Conservation (phyloP, 1,139 yeast species). For the Saccharomyces hybrid region DNA sequence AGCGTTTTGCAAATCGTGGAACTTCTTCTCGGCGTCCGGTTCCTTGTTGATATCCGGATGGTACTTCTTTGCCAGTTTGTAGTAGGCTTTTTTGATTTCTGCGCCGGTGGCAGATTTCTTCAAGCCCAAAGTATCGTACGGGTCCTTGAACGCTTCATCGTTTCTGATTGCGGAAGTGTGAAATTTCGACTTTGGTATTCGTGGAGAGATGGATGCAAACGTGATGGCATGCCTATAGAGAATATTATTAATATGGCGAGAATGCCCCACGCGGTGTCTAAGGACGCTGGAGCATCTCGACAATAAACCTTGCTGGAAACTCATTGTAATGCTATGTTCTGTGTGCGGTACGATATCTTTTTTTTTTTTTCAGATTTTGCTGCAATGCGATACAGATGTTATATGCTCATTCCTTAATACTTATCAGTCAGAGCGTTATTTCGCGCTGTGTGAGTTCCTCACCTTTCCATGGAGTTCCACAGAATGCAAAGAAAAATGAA, state of each 20-base stretch:
- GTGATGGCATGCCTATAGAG: not conserved
- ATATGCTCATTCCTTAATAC: not conserved
- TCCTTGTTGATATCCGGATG: constrained; percentile 98
- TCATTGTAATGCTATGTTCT: not conserved
- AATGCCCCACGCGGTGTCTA: not conserved
- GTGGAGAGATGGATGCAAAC: not conserved
- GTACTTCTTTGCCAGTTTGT: constrained; percentile 82
- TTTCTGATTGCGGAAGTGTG: not conserved
- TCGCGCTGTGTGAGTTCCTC: not conserved
- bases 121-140: constrained; percentile 79
- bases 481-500: not conserved
- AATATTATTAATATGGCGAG: not conserved
- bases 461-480: not conserved
- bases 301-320: not conserved
- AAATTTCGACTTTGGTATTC: not conserved
- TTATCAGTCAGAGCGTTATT: not conserved
- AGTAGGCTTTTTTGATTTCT: constrained; percentile 90
- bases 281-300: not conserved
- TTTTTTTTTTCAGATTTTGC: not conserved
- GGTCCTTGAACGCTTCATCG: constrained; percentile 45
- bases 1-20: constrained; percentile 90
- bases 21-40: constrained; percentile 75
- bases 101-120: constrained; percentile 61
- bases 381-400: not conserved
- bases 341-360: not conserved